Evolutionary conservation across 2,329 filamentous ascomycete species (phyloP).

Genomic region (Orbilia quercus): DNA sequence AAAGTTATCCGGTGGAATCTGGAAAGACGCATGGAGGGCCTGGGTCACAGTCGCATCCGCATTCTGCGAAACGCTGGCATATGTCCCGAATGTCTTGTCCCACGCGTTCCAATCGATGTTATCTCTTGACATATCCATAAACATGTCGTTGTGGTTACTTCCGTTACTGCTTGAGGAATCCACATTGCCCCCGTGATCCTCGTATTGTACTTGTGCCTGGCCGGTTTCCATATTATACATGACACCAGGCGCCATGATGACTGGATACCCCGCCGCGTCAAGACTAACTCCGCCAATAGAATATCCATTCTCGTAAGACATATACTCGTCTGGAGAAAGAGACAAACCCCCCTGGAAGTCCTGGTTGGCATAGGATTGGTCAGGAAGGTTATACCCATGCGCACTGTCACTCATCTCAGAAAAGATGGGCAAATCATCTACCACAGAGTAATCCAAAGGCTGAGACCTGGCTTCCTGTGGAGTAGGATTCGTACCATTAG

Average conservation of each 20-base stretch:
- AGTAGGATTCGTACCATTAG: neutral
- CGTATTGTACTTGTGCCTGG: constrained; percentile 42
- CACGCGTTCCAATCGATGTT: constrained; percentile 60
- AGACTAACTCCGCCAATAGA: constrained; percentile 47
- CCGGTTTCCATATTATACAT: constrained; percentile 54
- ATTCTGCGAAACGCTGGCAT: constrained; percentile 56
- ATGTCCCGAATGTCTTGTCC: constrained; percentile 59
- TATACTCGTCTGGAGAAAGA: constrained; percentile 36
- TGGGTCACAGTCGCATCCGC: constrained; percentile 19
- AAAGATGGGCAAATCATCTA: constrained; percentile 51
- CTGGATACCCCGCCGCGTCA: constrained; percentile 48
- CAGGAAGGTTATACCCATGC: constrained; percentile 31
- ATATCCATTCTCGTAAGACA: constrained; percentile 49
- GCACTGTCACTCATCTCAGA: constrained; percentile 34
- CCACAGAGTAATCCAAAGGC: constrained; percentile 43
- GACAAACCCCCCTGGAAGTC: constrained; percentile 39
- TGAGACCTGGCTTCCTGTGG: constrained; percentile 39
- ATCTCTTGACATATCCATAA: constrained; percentile 56
- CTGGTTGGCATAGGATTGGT: constrained; percentile 48
- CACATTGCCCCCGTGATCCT: constrained; percentile 45
- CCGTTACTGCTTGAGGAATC: constrained; percentile 36
- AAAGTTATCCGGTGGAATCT: constrained; percentile 46
- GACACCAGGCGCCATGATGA: constrained; percentile 52
- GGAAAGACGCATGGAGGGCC: constrained; percentile 28
- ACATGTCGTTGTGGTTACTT: constrained; percentile 55